Base-by-base conservation (phyloP, 108 stramenopile genomes). In the Discostella stelligeroides region DNA sequence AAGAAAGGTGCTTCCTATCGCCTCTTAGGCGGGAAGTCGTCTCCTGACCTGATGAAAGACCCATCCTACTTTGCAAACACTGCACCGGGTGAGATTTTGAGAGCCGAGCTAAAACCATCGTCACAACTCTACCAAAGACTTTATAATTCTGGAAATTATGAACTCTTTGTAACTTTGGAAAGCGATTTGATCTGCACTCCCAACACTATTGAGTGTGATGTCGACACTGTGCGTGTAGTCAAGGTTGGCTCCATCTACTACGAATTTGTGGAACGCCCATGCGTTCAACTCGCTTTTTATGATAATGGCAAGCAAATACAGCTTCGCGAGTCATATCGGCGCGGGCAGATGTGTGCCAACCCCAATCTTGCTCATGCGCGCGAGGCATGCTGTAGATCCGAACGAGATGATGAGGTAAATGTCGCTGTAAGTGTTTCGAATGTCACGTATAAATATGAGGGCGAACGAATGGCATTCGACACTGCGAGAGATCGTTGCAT, bases 231-330 rank as follows among this genome's bases (percentile, higher is more conserved):
- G 43, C 73, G 84, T 23, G 54, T 77, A 11, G 73, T 88, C 13
- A 69, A 80, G 66, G 78, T 88, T 29, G 81, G 59, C 11, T 28
- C 37, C 7, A 48, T 88, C 9, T 85, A 68, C 63, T 88, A 84
- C 30, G 87, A 88, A 64, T 88, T 73, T 62, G 58, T 82, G 1
- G 63, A 67, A n/a, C 66, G 30, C 1, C 78, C 87, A 1, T 88
- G 87, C 50, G 84, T 85, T 30, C 51, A 88, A 13, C 55, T 79
- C 13, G 82, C 80, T 15, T 87, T 87, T 71, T 83, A 82, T 58
- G 41, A 79, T 4, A 64, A 82, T 51, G 75, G 72, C 13, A 81
- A 69, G 50, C 63, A 78, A 47, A 73, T 84, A 24, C 65, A 66
- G 15, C 45, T 39, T 15, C 46, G 46, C 39, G 53, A 68, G n/a